phyloP scores from a whole-genome alignment of 2,329 filamentous ascomycete genomes.

The Claviceps maximensis region DNA sequence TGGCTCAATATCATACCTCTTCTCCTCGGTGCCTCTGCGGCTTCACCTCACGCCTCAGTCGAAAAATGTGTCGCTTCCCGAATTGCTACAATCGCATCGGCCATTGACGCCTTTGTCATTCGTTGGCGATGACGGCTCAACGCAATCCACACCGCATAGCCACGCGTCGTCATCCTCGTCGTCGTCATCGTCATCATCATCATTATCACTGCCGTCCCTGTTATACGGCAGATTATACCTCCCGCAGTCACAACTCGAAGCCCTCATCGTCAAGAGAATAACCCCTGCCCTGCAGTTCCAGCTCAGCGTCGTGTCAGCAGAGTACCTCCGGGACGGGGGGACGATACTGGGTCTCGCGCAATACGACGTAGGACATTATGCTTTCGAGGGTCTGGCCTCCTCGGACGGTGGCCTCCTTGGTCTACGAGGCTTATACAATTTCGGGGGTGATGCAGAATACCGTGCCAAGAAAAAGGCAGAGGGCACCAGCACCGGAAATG shows the following conservation, averaged over 20 bases:
- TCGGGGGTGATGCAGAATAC: conserved; percentile 50
- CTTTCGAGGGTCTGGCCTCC: conserved; percentile 78
- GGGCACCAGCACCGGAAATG: conserved; percentile 5
- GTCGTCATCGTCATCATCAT: conserved; percentile 11
- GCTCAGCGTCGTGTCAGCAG: conserved; percentile 64
- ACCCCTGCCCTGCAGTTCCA: conserved; percentile 68
- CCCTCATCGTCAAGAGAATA: conserved; percentile 66
- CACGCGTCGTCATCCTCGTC: conserved; percentile 14
- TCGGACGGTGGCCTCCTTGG: conserved; percentile 86
- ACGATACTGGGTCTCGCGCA: conserved; percentile 61
- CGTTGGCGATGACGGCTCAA: not conserved
- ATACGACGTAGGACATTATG: conserved; percentile 79
- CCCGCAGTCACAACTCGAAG: conserved; percentile 75
- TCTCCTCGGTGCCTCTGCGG: conserved; percentile 69
- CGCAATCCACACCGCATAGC: conserved; percentile 6
- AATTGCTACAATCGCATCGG: conserved; percentile 70
- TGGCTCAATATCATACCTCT: conserved; percentile 93
- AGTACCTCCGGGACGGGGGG: conserved; percentile 58
- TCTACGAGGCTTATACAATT: conserved; percentile 84
- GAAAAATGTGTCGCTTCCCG: conserved; percentile 59
- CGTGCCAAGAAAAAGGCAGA: conserved; percentile 23
- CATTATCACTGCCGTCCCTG: conserved; percentile 35
- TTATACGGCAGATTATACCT: conserved; percentile 71
- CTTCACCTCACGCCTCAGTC: conserved; percentile 54
- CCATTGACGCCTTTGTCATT: conserved; percentile 52